Evolutionary conservation across 257 asterid species (phyloP).

Genomic region (Nicotiana otophora): DNA sequence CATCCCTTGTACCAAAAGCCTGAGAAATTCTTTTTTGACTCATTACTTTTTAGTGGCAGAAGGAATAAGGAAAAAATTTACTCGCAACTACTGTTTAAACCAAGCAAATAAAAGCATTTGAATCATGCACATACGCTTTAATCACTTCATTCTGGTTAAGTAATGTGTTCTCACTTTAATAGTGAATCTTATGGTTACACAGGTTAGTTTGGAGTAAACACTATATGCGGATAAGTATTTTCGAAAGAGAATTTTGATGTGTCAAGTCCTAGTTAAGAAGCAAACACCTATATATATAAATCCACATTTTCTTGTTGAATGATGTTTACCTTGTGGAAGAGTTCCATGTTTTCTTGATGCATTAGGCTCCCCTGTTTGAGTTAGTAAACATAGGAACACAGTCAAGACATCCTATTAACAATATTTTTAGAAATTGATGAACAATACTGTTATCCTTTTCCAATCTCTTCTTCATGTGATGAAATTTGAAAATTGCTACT

Average conservation of each 20-base stretch:
- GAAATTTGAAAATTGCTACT: neutral
- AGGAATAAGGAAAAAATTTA: neutral
- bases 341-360: slow-evolving; percentile 9
- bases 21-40: neutral
- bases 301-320: neutral
- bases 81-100: neutral
- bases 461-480: neutral
- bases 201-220: neutral
- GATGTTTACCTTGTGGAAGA: slow-evolving; percentile 4
- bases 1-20: slow-evolving; percentile 5
- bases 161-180: neutral
- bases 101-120: neutral
- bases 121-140: neutral
- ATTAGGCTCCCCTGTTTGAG: slow-evolving; percentile 5
- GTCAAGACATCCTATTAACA: neutral
- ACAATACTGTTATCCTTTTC: neutral
- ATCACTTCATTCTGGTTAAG: neutral
- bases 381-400: neutral
- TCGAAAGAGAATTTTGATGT: neutral
- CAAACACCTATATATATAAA: neutral
- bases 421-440: neutral
- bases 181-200: neutral
- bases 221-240: neutral
- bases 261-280: neutral
- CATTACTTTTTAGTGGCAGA: neutral